These are phyloP conservation scores for Botrytis fabae DNA, from an alignment of 2,329 filamentous ascomycete species.

Conservation along the genomic window DNA sequence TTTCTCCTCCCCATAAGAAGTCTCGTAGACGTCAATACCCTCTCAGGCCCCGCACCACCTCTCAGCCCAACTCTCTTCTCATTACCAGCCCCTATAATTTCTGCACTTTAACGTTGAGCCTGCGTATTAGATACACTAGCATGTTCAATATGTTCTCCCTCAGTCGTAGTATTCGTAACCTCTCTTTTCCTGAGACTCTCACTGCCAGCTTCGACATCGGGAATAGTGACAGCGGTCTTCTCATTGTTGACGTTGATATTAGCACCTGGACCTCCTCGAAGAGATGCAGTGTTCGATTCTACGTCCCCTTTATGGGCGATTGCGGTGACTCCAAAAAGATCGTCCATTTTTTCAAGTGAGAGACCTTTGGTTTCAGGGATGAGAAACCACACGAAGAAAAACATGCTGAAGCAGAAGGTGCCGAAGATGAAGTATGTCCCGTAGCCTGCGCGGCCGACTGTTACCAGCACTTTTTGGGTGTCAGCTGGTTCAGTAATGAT, in stretches of 20 bases:
- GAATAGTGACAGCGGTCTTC: neutral
- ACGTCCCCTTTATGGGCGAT: neutral
- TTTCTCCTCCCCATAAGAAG: neutral
- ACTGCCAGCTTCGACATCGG: neutral
- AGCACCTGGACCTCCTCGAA: neutral
- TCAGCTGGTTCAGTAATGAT: neutral
- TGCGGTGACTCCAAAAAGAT: slow-evolving; percentile 20
- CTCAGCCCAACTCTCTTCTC: neutral
- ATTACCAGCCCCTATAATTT: neutral
- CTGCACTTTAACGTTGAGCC: no score
- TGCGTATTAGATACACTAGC: neutral
- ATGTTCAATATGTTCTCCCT: neutral
- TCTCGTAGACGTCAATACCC: neutral
- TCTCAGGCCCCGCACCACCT: neutral
- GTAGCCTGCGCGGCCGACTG: slow-evolving; percentile 47
- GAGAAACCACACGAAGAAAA: slow-evolving; percentile 41
- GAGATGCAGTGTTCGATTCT: slow-evolving; percentile 12
- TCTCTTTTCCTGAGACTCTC: neutral
- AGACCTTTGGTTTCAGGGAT: slow-evolving; percentile 68
- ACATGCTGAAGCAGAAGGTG: slow-evolving; percentile 63
- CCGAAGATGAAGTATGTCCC: slow-evolving; percentile 65
- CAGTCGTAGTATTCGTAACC: neutral
- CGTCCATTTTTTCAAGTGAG: slow-evolving; percentile 52
- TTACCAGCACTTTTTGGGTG: slow-evolving; percentile 47
- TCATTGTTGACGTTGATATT: neutral